phyloP scores from a whole-genome alignment of 2,329 filamentous ascomycete species.

The Ascochyta rabiei region DNA sequence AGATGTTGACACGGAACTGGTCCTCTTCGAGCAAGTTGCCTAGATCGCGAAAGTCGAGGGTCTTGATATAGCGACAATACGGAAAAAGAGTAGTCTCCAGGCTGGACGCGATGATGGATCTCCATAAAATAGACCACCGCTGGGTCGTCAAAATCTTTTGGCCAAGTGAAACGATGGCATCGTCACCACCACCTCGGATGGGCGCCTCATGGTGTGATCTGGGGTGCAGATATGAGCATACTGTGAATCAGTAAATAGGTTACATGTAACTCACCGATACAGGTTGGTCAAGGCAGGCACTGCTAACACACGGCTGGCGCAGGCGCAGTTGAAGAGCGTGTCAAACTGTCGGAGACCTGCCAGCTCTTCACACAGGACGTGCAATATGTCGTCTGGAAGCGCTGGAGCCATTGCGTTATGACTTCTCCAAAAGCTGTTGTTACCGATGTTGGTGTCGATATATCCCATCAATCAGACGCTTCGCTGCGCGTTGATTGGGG shows the following conservation, averaged over 20 bases:
- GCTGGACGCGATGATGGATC: constrained; percentile 70
- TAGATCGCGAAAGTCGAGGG: constrained; percentile 68
- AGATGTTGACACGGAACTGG: constrained; percentile 64
- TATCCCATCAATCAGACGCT: neutral
- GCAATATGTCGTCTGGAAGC: constrained; percentile 65
- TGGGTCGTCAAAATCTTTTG: constrained; percentile 55
- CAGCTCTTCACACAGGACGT: constrained; percentile 66
- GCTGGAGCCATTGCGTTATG: constrained; percentile 32
- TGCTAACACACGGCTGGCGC: constrained; percentile 62
- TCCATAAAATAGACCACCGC: constrained; percentile 70
- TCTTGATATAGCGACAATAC: constrained; percentile 71
- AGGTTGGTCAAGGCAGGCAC: constrained; percentile 65
- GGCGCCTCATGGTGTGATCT: constrained; percentile 54
- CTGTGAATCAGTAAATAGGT: neutral
- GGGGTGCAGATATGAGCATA: constrained; percentile 3
- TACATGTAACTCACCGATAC: constrained; percentile 60
- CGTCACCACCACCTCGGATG: constrained; percentile 53
- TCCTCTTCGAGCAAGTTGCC: constrained; percentile 64
- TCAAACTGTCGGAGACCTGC: constrained; percentile 62
- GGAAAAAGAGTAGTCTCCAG: constrained; percentile 67
- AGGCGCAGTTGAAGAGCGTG: constrained; percentile 65
- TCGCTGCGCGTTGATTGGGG: too few species aligned
- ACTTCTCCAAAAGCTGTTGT: neutral
- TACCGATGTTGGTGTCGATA: constrained; percentile 19
- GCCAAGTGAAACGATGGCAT: constrained; percentile 45